Percentiles rank a stretch among this genome's conserved stretches.
phyloP scores from a whole-genome alignment of 1,284 basidiomycete species.

The Ustilago vetiveriae region DNA sequence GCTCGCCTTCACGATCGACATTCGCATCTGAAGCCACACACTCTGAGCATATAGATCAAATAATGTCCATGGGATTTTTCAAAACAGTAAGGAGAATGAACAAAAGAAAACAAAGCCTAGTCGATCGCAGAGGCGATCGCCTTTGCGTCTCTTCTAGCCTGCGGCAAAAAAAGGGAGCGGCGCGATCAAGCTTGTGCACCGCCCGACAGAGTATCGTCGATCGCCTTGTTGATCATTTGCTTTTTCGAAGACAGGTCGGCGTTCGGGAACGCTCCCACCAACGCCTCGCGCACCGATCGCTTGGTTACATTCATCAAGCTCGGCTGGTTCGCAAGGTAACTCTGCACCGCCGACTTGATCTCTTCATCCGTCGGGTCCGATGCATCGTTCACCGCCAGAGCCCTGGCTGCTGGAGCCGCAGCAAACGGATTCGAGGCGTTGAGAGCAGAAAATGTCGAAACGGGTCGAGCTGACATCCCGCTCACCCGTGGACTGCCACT shows the following conservation, averaged over 20 bases:
- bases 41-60: too few species aligned
- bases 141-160: too few species aligned
- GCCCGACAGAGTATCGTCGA: conserved; percentile 63
- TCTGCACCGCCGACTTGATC: conserved; percentile 54
- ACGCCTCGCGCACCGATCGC: conserved; percentile 61
- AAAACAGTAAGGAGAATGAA: too few species aligned
- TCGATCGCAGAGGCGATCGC: too few species aligned
- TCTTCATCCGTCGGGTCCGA: conserved; percentile 57
- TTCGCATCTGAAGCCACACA: too few species aligned
- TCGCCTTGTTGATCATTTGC: conserved; percentile 61
- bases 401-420: conserved; percentile 13
- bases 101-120: too few species aligned
- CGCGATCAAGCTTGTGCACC: conserved; percentile 29
- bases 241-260: conserved; percentile 56
- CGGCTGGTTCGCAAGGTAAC: conserved; percentile 62
- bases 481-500: not conserved
- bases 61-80: too few species aligned
- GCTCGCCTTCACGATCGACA: too few species aligned
- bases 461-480: conserved; percentile 14
- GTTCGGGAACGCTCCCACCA: conserved; percentile 63
- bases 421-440: conserved; percentile 51
- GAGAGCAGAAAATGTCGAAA: conserved; percentile 40
- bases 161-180: too few species aligned
- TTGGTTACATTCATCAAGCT: conserved; percentile 65
- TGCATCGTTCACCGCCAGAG: conserved; percentile 42